Evolutionary conservation across 805 yeast species (phyloP).

Genomic region (Zygotorulaspora florentina): DNA sequence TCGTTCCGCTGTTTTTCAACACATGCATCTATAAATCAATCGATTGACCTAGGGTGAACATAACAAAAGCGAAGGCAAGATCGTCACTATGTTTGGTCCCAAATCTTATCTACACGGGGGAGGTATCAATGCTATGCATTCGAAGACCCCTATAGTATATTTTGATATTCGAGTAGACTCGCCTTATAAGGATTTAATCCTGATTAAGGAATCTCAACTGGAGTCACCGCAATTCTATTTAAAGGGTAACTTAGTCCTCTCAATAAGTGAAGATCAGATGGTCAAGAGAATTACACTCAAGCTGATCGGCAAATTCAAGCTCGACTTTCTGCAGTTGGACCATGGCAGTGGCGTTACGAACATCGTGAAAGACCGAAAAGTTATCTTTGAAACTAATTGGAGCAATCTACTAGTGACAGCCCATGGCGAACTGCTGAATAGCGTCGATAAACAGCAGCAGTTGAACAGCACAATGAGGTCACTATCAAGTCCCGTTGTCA

Average conservation of each 20-base stretch:
- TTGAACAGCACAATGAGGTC: conserved; percentile 7
- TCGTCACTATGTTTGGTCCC: conserved; percentile 5
- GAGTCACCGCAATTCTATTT: conserved; percentile 75
- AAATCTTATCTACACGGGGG: conserved; percentile 4
- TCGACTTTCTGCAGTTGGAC: conserved; percentile 52
- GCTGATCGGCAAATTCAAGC: conserved; percentile 56
- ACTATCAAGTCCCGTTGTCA: conserved; percentile 15
- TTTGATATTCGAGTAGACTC: conserved; percentile 37
- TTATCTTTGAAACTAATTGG: conserved; percentile 71
- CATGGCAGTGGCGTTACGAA: conserved; percentile 32
- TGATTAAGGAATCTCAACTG: conserved; percentile 68
- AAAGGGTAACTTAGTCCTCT: conserved; percentile 67
- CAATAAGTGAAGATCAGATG: conserved; percentile 62
- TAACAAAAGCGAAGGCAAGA: not conserved
- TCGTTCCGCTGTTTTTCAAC: not conserved
- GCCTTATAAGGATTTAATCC: conserved; percentile 54
- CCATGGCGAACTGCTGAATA: conserved; percentile 29
- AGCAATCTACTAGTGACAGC: conserved; percentile 44
- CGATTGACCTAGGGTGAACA: not conserved
- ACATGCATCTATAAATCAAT: not conserved
- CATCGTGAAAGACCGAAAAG: conserved; percentile 48
- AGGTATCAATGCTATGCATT: not conserved
- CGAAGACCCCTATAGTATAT: conserved; percentile 18
- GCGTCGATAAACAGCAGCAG: conserved; percentile 9
- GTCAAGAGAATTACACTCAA: conserved; percentile 59